phyloP scores from a whole-genome alignment of 306 rosid species.

The Amphicarpaea edgeworthii region DNA sequence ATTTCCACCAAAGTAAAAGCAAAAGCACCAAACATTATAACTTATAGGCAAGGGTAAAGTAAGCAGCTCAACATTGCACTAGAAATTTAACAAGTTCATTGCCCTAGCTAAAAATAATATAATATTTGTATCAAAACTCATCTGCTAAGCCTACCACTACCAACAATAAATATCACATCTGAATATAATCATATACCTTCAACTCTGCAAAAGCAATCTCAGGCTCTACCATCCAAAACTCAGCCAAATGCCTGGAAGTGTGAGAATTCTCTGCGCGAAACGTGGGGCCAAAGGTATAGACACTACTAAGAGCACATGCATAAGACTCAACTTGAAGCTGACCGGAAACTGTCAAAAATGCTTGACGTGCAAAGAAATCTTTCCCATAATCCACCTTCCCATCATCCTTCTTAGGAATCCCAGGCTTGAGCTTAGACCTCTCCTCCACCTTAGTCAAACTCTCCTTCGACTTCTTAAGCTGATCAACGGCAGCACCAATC shows the following conservation, averaged over 20 bases:
- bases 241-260: slow-evolving; percentile 96
- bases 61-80: slow-evolving; percentile 11
- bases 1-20: slow-evolving; percentile 16
- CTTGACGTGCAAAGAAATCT: slow-evolving; percentile 98
- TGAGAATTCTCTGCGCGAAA: slow-evolving; percentile 99
- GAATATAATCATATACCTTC: slow-evolving; percentile 53
- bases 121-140: neutral
- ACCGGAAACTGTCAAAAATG: slow-evolving; percentile 96
- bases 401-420: slow-evolving; percentile 85
- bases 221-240: slow-evolving; percentile 99
- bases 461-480: slow-evolving; percentile 82
- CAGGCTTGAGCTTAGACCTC: slow-evolving; percentile 87
- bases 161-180: neutral
- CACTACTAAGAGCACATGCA: slow-evolving; percentile 84
- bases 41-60: neutral
- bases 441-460: slow-evolving; percentile 66
- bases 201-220: slow-evolving; percentile 97
- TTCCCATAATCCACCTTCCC: slow-evolving; percentile 84
- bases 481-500: slow-evolving; percentile 67
- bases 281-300: slow-evolving; percentile 98
- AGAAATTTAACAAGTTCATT: neutral
- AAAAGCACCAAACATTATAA: slow-evolving; percentile 16
- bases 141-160: neutral
- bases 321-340: slow-evolving; percentile 96
- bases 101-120: slow-evolving; percentile 35